Evolutionary conservation across 805 yeast genomes (phyloP).

Genomic region (Spathaspora hagerdaliae): DNA sequence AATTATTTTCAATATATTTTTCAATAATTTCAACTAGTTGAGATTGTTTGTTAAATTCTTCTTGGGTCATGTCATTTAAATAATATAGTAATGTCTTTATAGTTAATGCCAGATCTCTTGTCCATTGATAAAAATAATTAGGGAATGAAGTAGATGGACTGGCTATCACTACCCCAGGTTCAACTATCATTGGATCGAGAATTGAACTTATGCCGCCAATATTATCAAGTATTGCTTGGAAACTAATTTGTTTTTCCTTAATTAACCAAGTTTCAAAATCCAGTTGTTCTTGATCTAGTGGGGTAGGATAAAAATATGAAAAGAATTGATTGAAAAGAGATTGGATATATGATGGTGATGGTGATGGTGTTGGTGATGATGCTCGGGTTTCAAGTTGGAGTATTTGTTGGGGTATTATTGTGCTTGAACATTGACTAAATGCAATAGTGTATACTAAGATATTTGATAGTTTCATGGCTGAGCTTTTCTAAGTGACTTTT

Average conservation of each 20-base stretch:
- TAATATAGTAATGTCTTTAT: constrained; percentile 46
- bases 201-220: constrained; percentile 49
- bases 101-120: constrained; percentile 84
- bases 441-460: not conserved
- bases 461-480: not conserved
- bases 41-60: not conserved
- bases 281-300: not conserved
- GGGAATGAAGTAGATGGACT: constrained; percentile 72
- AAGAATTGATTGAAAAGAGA: not conserved
- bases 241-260: constrained; percentile 38
- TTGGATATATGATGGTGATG: not conserved
- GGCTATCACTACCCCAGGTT: constrained; percentile 75
- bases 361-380: not conserved
- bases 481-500: too few relatives aligned
- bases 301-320: not conserved
- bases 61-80: constrained; percentile 1
- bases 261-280: constrained; percentile 49
- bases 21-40: constrained; percentile 35
- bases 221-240: constrained; percentile 46
- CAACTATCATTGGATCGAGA: constrained; percentile 30
- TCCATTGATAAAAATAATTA: constrained; percentile 87
- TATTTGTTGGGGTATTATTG: not conserved
- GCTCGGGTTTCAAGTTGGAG: not conserved
- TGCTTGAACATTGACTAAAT: not conserved
- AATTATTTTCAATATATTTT: constrained; percentile 58